Percentiles rank a stretch among this genome's conserved stretches.
These are phyloP conservation scores for Geotrichum cucujoidarum DNA, from an alignment of 1,139 yeast genomes.

Conservation along the genomic window DNA sequence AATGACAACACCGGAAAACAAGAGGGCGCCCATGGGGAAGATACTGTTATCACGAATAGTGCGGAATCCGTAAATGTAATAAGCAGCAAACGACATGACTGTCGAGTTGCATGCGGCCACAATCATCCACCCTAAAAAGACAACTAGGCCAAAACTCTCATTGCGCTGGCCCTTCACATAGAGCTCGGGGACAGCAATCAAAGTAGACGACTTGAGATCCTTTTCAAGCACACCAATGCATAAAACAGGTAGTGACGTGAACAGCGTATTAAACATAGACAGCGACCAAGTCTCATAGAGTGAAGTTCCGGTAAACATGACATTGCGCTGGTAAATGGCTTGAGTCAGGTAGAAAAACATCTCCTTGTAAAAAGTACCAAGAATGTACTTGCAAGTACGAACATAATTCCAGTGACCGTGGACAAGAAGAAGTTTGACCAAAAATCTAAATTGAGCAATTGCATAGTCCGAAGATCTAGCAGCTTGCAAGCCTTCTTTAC, in stretches of 20 bases:
- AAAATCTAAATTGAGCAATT: conserved; percentile 85
- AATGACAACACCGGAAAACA: conserved; percentile 66
- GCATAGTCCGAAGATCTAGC: conserved; percentile 94
- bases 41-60: conserved; percentile 68
- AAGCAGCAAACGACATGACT: conserved; percentile 61
- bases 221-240: conserved; percentile 95
- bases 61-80: conserved; percentile 60
- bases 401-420: conserved; percentile 95
- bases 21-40: conserved; percentile 73
- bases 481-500: conserved; percentile 94
- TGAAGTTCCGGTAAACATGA: conserved; percentile 89
- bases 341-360: conserved; percentile 84
- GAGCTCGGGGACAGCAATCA: conserved; percentile 86
- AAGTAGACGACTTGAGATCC: conserved; percentile 82
- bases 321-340: conserved; percentile 77
- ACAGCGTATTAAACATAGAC: conserved; percentile 93
- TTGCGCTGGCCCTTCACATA: conserved; percentile 73
- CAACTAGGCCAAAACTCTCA: conserved; percentile 63
- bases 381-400: conserved; percentile 83
- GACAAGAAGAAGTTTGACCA: conserved; percentile 75
- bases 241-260: conserved; percentile 86
- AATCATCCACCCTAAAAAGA: conserved; percentile 75
- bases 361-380: conserved; percentile 94
- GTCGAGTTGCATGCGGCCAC: conserved; percentile 72
- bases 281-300: conserved; percentile 93